phyloP scores from a whole-genome alignment of 768 basidiomycete genomes.

The Leccinum pellstonianum region DNA sequence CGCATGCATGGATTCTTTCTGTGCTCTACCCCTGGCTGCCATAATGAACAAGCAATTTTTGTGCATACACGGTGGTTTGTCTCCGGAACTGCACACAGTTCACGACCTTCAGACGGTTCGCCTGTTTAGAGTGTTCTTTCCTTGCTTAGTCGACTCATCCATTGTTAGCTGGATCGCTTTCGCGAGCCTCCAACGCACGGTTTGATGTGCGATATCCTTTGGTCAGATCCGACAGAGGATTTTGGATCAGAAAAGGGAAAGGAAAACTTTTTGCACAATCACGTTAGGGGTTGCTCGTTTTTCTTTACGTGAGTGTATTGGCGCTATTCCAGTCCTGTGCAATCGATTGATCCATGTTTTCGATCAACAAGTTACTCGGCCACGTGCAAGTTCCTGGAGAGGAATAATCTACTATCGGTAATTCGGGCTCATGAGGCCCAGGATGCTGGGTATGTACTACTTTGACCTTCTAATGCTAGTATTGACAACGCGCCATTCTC shows the following conservation, averaged over 20 bases:
- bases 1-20: conserved; percentile 73
- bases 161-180: conserved; percentile 62
- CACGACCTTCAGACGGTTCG: conserved; percentile 63
- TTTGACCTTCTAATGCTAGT: background rate
- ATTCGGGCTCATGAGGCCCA: conserved; percentile 98
- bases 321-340: background rate
- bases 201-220: conserved; percentile 74
- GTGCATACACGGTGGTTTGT: conserved; percentile 74
- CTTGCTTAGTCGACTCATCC: background rate
- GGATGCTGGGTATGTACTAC: conserved; percentile 74
- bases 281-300: conserved; percentile 71
- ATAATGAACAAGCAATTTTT: conserved; percentile 82
- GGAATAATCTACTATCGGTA: conserved; percentile 86
- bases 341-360: background rate
- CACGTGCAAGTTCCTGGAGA: conserved; percentile 89
- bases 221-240: conserved; percentile 74
- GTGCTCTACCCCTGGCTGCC: conserved; percentile 67
- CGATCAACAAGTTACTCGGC: conserved; percentile 63
- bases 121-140: background rate
- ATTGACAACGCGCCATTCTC: background rate
- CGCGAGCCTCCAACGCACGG: conserved; percentile 72
- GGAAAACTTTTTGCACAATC: conserved; percentile 70
- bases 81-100: conserved; percentile 64
- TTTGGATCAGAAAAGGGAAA: conserved; percentile 65
- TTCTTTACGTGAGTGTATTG: conserved; percentile 61